Base-by-base conservation (phyloP, 2,329 filamentous ascomycete species). In the Cryphonectria radicalis region DNA sequence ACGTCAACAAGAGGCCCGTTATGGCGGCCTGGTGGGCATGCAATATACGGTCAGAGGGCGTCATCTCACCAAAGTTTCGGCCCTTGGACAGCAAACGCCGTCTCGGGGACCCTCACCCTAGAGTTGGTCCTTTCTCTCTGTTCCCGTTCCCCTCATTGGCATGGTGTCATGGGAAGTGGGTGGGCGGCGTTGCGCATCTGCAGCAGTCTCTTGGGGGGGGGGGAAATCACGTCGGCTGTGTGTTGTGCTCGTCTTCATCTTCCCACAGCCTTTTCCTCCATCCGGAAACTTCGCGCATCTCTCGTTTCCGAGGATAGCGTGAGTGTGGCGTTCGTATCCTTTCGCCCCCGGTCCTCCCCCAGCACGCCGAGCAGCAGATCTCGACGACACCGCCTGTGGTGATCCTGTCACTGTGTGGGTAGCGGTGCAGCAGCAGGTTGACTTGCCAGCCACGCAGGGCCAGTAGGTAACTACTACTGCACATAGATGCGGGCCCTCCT, bases 1-100 rank as follows among this genome's bases (percentile, higher is more conserved):
- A 73, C 71, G 71, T 73, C 71, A 73, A 73, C 71, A 43, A 53
- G 69, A 40, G 71, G 71, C 71, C 71, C 66, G 66, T 73, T 73
- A 65, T 73, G 46, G 69, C 70, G 71, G 69, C 71, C 71, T 60
- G 62, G 63, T 68, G 69, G 64, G 50, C 46, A 50, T 50, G 46
- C 46, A 50, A 40, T 57, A 66, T 71, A 66, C 59, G 25, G 69
- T 46, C 69, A 59, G 70, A 63, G 64, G 63, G 32, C 60, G 35
- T 63, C 25, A 59, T 59, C 55, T 32, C 63, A 55, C 62, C 63
- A 25, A 43, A 63, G 13, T 55, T 42, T 32, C 53, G 53, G 66
- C 35, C 63, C 62, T 40, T 25, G 60, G 42, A 46, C 43, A 57
- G 32, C 66, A 63, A 43, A 35, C 62, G 28, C n/a, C 46, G 32